These are phyloP conservation scores for Thraustotheca clavata DNA, from an alignment of 352 stramenopile species.

Conservation along the genomic window DNA sequence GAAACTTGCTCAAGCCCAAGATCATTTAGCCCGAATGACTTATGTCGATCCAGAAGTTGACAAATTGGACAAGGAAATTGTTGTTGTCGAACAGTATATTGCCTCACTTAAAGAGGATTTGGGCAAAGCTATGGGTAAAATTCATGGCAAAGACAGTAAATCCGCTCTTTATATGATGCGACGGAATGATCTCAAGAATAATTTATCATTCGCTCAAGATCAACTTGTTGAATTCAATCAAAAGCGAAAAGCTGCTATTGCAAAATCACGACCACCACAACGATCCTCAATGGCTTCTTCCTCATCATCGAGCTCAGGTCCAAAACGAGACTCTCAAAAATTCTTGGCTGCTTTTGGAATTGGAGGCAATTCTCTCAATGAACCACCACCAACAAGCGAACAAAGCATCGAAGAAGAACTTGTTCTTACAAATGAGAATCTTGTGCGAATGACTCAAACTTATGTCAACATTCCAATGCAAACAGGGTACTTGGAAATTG, in stretches of 20 bases:
- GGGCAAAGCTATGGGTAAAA: not conserved
- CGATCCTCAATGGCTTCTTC: not conserved
- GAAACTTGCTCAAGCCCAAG: constrained; percentile 1
- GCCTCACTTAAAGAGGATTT: constrained; percentile 10
- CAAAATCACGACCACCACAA: not conserved
- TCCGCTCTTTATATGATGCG: constrained; percentile 1
- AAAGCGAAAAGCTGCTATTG: not conserved
- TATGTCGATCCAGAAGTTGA: not conserved
- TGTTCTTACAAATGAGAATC: not conserved
- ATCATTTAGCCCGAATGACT: not conserved
- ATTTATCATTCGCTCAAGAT: constrained; percentile 10
- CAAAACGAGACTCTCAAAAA: not conserved
- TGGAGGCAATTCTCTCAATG: not conserved
- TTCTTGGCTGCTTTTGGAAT: too few relatives aligned
- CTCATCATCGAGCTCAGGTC: too few relatives aligned
- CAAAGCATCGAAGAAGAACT: not conserved
- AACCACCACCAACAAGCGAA: not conserved
- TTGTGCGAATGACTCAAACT: constrained; percentile 14
- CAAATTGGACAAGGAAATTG: not conserved
- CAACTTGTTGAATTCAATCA: constrained; percentile 1
- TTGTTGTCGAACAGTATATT: constrained; percentile 14
- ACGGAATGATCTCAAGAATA: constrained; percentile 19
- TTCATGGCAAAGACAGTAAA: not conserved
- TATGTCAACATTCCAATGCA: constrained; percentile 15
- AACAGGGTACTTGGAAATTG: constrained; percentile 8